A percentile compares a stretch with the other conserved stretches of the same genome.
Evolutionary conservation across 1,139 yeast genomes (phyloP).

Genomic region (Sugiyamaella japonica): DNA sequence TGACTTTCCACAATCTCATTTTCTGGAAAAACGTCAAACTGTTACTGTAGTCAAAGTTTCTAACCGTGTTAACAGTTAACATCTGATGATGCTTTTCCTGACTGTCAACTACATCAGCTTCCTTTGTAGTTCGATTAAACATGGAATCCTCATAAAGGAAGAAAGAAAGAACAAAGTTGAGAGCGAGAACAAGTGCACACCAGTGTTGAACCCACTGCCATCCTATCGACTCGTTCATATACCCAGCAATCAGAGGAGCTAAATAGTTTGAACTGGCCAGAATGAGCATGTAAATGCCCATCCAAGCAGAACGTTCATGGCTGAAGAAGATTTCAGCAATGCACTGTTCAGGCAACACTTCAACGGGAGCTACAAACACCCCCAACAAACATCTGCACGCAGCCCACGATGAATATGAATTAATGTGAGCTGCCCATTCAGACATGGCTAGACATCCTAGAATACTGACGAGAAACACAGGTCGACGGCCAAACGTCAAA

Average conservation of each 20-base stretch:
- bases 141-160: constrained; percentile 71
- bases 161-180: constrained; percentile 53
- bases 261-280: constrained; percentile 77
- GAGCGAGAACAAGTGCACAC: constrained; percentile 69
- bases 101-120: constrained; percentile 23
- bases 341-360: constrained; percentile 53
- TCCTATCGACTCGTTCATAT: constrained; percentile 55
- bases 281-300: constrained; percentile 74
- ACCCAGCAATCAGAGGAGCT: constrained; percentile 76
- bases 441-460: constrained; percentile 39
- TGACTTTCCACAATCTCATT: constrained; percentile 40
- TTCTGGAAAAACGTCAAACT: constrained; percentile 35
- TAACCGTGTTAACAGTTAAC: constrained; percentile 18
- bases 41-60: constrained; percentile 16
- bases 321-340: constrained; percentile 53
- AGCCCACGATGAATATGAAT: constrained; percentile 40
- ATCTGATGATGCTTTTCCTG: constrained; percentile 15
- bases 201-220: constrained; percentile 85
- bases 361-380: constrained; percentile 54
- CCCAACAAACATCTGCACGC: constrained; percentile 50
- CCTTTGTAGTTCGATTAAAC: constrained; percentile 51
- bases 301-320: constrained; percentile 72
- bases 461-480: constrained; percentile 47
- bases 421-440: constrained; percentile 40
- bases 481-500: constrained; percentile 55